Percentiles rank a stretch among this genome's conserved stretches.
Conservation (phyloP, 192 early-diverging fungal genomes). For the Linnemannia hyalina region DNA sequence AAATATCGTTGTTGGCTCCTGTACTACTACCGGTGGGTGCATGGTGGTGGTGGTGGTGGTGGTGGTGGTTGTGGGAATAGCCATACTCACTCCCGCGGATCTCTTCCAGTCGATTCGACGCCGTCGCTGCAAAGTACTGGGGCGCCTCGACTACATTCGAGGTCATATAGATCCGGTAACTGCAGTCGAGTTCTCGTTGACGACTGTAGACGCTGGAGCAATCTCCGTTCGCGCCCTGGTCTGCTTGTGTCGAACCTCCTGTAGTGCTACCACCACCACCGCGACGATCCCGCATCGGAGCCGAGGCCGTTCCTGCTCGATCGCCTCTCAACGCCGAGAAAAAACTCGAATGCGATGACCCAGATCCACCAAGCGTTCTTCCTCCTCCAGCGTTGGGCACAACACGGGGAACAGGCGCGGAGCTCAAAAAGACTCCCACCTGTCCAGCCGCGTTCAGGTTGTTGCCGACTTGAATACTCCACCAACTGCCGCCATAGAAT, state of each 20-base stretch:
- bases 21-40: not conserved
- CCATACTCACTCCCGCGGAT: slow-evolving; percentile 35
- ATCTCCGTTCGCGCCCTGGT: slow-evolving; percentile 3
- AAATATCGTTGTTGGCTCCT: slow-evolving; percentile 6
- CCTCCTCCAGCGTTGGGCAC: slow-evolving; percentile 16
- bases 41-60: not conserved
- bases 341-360: not conserved
- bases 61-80: not conserved
- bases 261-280: not conserved
- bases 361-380: not conserved
- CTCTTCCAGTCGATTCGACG: slow-evolving; percentile 35
- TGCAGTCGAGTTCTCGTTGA: slow-evolving; percentile 25
- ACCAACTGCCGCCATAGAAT: slow-evolving; percentile 55
- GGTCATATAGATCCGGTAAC: slow-evolving; percentile 52
- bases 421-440: slow-evolving; percentile 43
- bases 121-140: slow-evolving; percentile 41
- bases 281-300: slow-evolving; percentile 4
- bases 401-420: slow-evolving; percentile 28
- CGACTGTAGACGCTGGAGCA: slow-evolving; percentile 42
- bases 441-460: slow-evolving; percentile 35
- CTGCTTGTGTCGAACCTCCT: not conserved
- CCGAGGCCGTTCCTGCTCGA: slow-evolving; percentile 1
- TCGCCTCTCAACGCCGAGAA: slow-evolving; percentile 19
- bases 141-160: slow-evolving; percentile 44
- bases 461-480: slow-evolving; percentile 54